Evolutionary conservation across 2,329 filamentous ascomycete genomes (phyloP).

Genomic region (Penicillium sp.): DNA sequence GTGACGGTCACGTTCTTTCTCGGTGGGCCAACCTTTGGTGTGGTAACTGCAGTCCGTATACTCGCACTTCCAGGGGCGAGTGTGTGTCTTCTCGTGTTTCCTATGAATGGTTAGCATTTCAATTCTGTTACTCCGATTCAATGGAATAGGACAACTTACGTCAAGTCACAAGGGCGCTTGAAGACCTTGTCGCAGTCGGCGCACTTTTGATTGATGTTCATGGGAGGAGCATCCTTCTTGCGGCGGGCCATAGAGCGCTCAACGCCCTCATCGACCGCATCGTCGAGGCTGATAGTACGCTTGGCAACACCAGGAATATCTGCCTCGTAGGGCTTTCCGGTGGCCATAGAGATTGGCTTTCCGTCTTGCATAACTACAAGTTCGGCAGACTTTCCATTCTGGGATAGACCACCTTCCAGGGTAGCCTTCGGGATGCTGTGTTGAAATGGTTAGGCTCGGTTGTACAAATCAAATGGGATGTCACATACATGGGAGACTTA

Average conservation of each 20-base stretch:
- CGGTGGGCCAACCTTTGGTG: constrained; percentile 87
- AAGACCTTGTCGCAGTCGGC: constrained; percentile 87
- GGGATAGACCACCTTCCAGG: constrained; percentile 74
- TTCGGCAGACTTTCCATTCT: constrained; percentile 79
- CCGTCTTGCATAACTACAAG: constrained; percentile 74
- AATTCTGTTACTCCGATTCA: background rate
- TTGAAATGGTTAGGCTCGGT: constrained; percentile 10
- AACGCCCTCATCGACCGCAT: constrained; percentile 74
- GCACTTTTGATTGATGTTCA: constrained; percentile 80
- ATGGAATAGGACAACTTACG: constrained; percentile 38
- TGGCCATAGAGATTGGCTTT: constrained; percentile 73
- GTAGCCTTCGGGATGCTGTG: constrained; percentile 60
- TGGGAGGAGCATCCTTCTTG: constrained; percentile 86
- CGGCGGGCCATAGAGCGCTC: constrained; percentile 91
- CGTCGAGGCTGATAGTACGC: constrained; percentile 46
- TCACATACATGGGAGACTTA: constrained; percentile 33
- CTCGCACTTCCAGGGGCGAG: constrained; percentile 91
- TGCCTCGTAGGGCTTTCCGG: constrained; percentile 60
- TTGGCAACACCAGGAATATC: constrained; percentile 46
- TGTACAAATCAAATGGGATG: background rate
- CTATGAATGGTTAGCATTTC: constrained; percentile 21
- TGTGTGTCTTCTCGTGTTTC: constrained; percentile 98
- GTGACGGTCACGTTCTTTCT: constrained; percentile 96
- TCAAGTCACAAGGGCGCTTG: constrained; percentile 93
- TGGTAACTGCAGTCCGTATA: constrained; percentile 83